A percentile compares a stretch with the other conserved stretches of the same genome.
Conservation (phyloP, 345 rosid genomes). For the Hibiscus syriacus region DNA sequence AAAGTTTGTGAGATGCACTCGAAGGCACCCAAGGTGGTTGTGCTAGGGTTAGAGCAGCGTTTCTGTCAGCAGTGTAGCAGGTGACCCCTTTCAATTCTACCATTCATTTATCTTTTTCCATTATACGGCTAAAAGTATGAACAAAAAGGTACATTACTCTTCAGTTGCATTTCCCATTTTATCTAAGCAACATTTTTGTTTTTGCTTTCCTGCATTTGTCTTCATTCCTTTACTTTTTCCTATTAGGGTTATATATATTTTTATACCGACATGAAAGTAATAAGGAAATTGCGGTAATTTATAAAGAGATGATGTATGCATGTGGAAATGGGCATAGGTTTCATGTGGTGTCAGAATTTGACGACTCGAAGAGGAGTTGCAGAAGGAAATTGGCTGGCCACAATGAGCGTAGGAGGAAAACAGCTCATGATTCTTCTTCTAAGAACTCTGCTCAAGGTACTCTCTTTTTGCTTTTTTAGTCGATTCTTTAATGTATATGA, state of each 20-base stretch:
- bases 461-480: too few species aligned
- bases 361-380: constrained; percentile 57
- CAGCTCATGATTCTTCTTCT: constrained; percentile 29
- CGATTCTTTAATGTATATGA: too few species aligned
- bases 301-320: not conserved
- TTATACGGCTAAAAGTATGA: too few species aligned
- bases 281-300: too few species aligned
- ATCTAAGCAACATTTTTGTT: too few species aligned
- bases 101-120: not conserved
- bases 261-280: too few species aligned
- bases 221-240: too few species aligned
- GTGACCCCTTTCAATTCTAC: constrained; percentile 21
- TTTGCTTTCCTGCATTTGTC: too few species aligned
- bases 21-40: constrained; percentile 56
- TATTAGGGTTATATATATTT: too few species aligned
- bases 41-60: constrained; percentile 62
- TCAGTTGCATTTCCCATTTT: too few species aligned
- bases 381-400: constrained; percentile 63
- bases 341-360: constrained; percentile 54
- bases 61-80: constrained; percentile 95
- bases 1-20: constrained; percentile 79
- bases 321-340: constrained; percentile 28
- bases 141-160: too few species aligned
- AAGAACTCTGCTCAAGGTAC: constrained; percentile 37
- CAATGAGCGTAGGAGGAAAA: constrained; percentile 65